A percentile compares a stretch with the other conserved stretches of the same genome.
phyloP scores from a whole-genome alignment of 2,329 filamentous ascomycete species.

The Beauveria pseudobassiana region DNA sequence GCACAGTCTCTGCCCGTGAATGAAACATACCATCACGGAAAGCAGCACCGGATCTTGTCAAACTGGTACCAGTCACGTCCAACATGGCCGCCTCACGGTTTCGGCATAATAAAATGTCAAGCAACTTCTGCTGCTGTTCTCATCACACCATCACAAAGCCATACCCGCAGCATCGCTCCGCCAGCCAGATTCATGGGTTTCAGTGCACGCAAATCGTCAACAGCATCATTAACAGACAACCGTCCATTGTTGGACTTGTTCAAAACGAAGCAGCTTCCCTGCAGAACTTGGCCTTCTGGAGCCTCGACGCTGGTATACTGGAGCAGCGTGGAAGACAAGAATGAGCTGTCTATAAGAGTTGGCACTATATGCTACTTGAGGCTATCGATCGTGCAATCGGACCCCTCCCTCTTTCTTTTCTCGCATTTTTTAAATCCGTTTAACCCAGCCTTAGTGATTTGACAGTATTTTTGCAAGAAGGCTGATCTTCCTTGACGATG shows the following conservation, averaged over 20 bases:
- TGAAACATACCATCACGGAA: neutral
- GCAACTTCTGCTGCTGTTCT: neutral
- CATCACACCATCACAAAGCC: neutral
- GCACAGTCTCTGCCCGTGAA: neutral
- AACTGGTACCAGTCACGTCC: neutral
- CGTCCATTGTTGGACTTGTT: slow-evolving; percentile 49
- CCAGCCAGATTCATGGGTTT: slow-evolving; percentile 34
- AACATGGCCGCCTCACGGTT: neutral
- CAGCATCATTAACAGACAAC: slow-evolving; percentile 50
- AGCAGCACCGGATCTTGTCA: neutral
- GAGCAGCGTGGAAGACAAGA: slow-evolving; percentile 54
- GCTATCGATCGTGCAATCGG: neutral
- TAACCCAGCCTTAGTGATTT: neutral
- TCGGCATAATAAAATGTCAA: neutral
- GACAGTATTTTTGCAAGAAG: neutral
- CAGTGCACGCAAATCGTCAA: too few relatives aligned
- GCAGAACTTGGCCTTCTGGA: slow-evolving; percentile 51
- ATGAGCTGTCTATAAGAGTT: slow-evolving; percentile 33
- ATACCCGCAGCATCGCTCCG: slow-evolving; percentile 12
- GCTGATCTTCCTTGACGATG: neutral
- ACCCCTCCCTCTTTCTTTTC: neutral
- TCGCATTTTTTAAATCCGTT: neutral
- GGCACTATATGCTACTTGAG: too few relatives aligned
- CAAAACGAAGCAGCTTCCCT: slow-evolving; percentile 46
- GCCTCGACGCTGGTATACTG: slow-evolving; percentile 58